These are phyloP conservation scores for Tuber calosporum DNA, from an alignment of 495 filamentous ascomycete genomes.

Conservation along the genomic window DNA sequence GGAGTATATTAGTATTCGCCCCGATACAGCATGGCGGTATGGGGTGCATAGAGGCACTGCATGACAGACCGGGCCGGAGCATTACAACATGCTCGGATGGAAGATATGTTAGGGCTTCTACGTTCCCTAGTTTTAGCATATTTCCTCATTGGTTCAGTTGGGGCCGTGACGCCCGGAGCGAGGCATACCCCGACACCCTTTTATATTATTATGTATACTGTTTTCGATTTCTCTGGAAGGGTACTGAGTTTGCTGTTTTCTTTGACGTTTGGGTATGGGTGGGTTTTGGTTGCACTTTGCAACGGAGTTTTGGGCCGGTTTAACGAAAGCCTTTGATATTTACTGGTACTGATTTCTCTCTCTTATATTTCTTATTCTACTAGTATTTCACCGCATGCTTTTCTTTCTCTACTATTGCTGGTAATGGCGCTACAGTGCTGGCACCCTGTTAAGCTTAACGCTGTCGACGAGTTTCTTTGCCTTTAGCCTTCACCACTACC, in stretches of 20 bases:
- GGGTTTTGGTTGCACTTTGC: conserved; percentile 25
- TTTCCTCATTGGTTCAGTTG: background rate
- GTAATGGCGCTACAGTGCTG: background rate
- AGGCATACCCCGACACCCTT: background rate
- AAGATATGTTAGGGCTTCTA: background rate
- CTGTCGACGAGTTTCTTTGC: background rate
- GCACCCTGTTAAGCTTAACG: background rate
- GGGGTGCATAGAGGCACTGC: conserved; percentile 13
- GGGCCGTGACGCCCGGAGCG: background rate
- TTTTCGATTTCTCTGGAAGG: background rate
- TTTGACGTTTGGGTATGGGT: conserved; percentile 25
- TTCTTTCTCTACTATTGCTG: conserved; percentile 6
- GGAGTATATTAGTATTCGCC: conserved; percentile 25
- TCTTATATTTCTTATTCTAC: conserved; percentile 14
- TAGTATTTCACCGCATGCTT: conserved; percentile 4
- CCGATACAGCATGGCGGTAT: conserved; percentile 17
- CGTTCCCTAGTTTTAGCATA: background rate
- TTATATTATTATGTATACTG: background rate
- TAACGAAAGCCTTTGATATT: conserved; percentile 16
- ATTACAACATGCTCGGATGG: conserved; percentile 9
- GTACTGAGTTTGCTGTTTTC: conserved; percentile 8
- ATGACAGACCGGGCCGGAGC: background rate
- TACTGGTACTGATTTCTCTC: conserved; percentile 15
- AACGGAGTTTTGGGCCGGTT: conserved; percentile 28
- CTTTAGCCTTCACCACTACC: background rate